Percentiles rank a stretch among this genome's conserved stretches.
These are phyloP conservation scores for Vaccinium myrtillus DNA, from an alignment of 148 eudicot species.

Conservation along the genomic window DNA sequence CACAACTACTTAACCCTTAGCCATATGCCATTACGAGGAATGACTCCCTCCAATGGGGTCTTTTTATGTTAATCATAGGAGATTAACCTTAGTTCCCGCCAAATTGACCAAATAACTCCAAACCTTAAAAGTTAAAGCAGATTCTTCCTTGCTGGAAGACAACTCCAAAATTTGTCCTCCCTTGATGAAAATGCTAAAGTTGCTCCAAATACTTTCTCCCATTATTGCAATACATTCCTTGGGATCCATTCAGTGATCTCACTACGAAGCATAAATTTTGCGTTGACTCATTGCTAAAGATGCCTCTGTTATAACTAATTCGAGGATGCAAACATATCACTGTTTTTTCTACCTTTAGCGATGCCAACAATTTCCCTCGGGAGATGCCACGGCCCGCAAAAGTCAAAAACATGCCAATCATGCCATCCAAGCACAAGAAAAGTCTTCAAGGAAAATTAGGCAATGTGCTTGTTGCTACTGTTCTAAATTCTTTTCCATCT, in stretches of 20 bases:
- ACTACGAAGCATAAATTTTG: neutral
- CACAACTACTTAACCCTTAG: neutral
- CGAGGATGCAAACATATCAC: neutral
- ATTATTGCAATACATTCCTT: neutral
- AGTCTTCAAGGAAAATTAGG: neutral
- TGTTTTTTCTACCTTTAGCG: neutral
- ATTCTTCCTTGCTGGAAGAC: neutral
- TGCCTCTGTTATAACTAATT: neutral
- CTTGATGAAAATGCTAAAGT: neutral
- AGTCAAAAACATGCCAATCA: neutral
- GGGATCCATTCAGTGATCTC: neutral
- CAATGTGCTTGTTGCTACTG: neutral
- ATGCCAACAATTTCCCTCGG: too few species aligned
- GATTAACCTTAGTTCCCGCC: neutral
- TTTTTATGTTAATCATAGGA: neutral
- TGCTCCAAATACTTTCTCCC: neutral
- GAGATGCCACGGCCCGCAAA: neutral
- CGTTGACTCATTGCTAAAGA: neutral
- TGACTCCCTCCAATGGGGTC: neutral
- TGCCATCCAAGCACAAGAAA: neutral
- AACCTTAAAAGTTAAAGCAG: neutral
- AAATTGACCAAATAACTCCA: neutral
- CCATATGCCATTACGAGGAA: neutral
- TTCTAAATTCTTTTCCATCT: neutral
- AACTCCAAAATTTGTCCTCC: neutral